phyloP scores from a whole-genome alignment of 345 rosid genomes.

The Physaria fendleri region DNA sequence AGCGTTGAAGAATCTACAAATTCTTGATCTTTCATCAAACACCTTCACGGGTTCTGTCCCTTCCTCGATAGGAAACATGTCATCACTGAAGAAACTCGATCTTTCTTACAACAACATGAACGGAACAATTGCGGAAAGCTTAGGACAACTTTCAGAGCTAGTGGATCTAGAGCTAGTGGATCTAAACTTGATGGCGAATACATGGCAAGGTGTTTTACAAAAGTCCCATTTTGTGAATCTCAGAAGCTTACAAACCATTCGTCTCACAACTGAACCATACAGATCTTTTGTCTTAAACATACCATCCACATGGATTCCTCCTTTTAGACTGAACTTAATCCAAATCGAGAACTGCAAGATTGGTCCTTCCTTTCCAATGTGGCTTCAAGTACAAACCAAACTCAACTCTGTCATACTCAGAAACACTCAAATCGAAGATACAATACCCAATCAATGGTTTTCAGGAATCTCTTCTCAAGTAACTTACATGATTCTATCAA shows the following conservation, averaged over 20 bases:
- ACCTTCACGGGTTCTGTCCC: conserved; percentile 46
- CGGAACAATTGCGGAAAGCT: conserved; percentile 42
- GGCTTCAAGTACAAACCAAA: too few relatives aligned
- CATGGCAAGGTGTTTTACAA: conserved; percentile 41
- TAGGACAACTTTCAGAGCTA: conserved; percentile 39
- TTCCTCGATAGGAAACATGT: conserved; percentile 38
- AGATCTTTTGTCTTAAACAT: conserved; percentile 35
- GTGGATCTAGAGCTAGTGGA: too few relatives aligned
- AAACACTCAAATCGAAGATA: too few relatives aligned
- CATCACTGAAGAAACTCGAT: conserved; percentile 32
- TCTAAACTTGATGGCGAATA: conserved; percentile 36
- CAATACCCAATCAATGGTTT: too few relatives aligned
- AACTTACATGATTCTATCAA: too few relatives aligned
- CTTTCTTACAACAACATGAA: conserved; percentile 42
- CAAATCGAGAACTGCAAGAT: too few relatives aligned
- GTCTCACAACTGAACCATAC: conserved; percentile 37
- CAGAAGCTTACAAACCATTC: conserved; percentile 27
- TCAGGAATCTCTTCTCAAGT: too few relatives aligned
- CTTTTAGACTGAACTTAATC: too few relatives aligned
- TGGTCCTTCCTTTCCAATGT: too few relatives aligned
- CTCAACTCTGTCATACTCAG: too few relatives aligned
- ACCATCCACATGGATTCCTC: conserved; percentile 45
- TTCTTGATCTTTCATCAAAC: conserved; percentile 37
- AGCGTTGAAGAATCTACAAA: too few relatives aligned
- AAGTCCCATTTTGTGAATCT: conserved; percentile 43